Evolutionary conservation across 2,329 filamentous ascomycete genomes (phyloP), one percentile per base, ranked within the genome.

Genomic region (Coniochaeta pulveracea): DNA sequence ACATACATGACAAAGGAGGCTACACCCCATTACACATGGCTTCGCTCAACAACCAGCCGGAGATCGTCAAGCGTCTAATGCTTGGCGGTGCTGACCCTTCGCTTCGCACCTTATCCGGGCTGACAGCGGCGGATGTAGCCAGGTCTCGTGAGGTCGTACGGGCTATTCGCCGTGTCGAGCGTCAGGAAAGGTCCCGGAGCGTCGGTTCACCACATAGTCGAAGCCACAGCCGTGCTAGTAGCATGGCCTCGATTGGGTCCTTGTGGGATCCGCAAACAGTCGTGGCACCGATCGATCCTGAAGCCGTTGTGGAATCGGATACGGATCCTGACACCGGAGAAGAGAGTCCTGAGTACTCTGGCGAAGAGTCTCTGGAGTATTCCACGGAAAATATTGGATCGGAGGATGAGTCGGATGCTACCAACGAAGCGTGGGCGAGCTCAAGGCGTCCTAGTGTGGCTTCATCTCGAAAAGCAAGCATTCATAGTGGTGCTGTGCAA

Each of bases 11-110:
- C 50, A 80, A 76, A 40, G 80, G 80, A 32, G 85, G 85, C 15
- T 89, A 85, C 54, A 85, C 83, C 4, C 76, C 85, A 10, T 69
- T 93, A 60, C 84, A 93, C 53, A 72, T 89, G 49, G 85, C 85
- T 14, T 77, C 81, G 17, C 69, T 93, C 48, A 79, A 82, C 52
- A 74, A 79, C 40, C 78, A 86, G 47, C 61, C 73, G 9, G 77
- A 85, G 49, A 85, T 91, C 43, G 78, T 89, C 10, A 71, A 80
- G 38, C 73, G 80, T 10, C 66, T 93, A 37, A 76, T 88, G 43
- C 64, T 81, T 16, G 71, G 74, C 25, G 81, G 83, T 24, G 83
- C 82, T 3, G 79, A 86, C 54, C 72, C 80, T 19, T 76, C 69
- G 27, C 64, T 82, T 38, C 69, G 76, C 43, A 88, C 76, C 47